A percentile compares a stretch with the other conserved stretches of the same genome.
phyloP scores from a whole-genome alignment of 306 rosid species.

The Geum urbanum region DNA sequence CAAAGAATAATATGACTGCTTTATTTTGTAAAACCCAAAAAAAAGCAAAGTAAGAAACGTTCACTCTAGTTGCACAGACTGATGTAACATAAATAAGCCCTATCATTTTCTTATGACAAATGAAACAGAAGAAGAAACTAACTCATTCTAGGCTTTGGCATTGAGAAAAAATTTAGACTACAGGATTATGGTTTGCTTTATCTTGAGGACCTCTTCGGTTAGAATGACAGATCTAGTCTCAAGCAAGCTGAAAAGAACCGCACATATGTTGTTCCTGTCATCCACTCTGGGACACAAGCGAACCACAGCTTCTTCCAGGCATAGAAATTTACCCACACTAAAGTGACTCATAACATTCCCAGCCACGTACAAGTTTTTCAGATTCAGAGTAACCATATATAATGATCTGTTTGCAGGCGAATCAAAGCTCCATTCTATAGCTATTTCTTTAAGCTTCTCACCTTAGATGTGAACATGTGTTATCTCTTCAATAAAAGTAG shows the following conservation, averaged over 20 bases:
- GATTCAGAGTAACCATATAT: slow-evolving; percentile 3
- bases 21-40: too few species aligned
- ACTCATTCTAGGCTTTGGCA: background rate
- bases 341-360: background rate
- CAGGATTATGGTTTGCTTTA: background rate
- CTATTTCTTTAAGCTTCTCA: background rate
- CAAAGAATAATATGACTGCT: too few species aligned
- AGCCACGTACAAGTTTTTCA: background rate
- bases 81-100: background rate
- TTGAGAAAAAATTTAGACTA: background rate
- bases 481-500: background rate
- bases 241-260: background rate
- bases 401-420: background rate
- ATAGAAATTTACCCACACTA: background rate
- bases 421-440: background rate
- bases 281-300: background rate
- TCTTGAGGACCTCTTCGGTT: background rate
- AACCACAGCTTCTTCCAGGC: background rate
- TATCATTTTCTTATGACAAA: background rate
- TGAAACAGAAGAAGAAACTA: background rate
- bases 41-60: background rate
- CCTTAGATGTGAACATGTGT: background rate
- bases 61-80: background rate
- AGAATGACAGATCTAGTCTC: background rate
- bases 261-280: too few species aligned